phyloP scores from a whole-genome alignment of 2,329 filamentous ascomycete species.

The Fusarium torulosum region DNA sequence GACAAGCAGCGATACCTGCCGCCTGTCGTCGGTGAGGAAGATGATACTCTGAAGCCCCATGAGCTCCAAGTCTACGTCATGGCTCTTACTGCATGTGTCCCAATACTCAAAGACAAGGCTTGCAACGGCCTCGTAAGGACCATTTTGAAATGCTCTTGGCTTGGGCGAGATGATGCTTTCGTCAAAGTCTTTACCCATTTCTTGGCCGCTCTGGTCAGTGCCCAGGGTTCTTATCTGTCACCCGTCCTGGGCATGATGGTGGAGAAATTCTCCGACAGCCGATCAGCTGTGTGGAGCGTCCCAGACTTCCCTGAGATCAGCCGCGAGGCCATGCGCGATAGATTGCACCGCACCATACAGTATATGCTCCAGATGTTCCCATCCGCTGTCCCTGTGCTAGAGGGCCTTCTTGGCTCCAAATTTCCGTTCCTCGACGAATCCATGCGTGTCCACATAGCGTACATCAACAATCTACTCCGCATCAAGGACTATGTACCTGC shows the following conservation, averaged over 20 bases:
- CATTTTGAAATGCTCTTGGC: constrained; percentile 73
- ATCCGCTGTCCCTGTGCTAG: constrained; percentile 77
- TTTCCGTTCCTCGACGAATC: constrained; percentile 85
- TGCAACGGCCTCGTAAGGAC: constrained; percentile 70
- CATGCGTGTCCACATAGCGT: constrained; percentile 84
- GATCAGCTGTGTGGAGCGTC: constrained; percentile 61
- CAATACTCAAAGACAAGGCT: constrained; percentile 68
- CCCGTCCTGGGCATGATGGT: constrained; percentile 84
- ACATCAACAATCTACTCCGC: constrained; percentile 84
- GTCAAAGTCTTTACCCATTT: constrained; percentile 76
- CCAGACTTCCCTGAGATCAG: constrained; percentile 70
- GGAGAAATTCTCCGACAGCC: constrained; percentile 74
- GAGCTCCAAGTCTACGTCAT: constrained; percentile 72
- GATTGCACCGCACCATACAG: constrained; percentile 81
- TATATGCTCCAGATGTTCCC: constrained; percentile 86
- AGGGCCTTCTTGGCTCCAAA: constrained; percentile 72
- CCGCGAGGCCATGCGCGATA: constrained; percentile 73
- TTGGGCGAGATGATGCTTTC: constrained; percentile 74
- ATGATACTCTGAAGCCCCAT: constrained; percentile 64
- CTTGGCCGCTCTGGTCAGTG: constrained; percentile 79
- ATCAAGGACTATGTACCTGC: constrained; percentile 83
- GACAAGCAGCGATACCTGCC: constrained; percentile 59
- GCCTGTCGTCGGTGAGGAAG: constrained; percentile 58
- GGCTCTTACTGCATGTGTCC: constrained; percentile 71
- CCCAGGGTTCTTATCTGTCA: constrained; percentile 82